A percentile compares a stretch with the other conserved stretches of the same genome.
Conservation (phyloP, 805 yeast genomes). For the Metschnikowia cerradonensis region DNA sequence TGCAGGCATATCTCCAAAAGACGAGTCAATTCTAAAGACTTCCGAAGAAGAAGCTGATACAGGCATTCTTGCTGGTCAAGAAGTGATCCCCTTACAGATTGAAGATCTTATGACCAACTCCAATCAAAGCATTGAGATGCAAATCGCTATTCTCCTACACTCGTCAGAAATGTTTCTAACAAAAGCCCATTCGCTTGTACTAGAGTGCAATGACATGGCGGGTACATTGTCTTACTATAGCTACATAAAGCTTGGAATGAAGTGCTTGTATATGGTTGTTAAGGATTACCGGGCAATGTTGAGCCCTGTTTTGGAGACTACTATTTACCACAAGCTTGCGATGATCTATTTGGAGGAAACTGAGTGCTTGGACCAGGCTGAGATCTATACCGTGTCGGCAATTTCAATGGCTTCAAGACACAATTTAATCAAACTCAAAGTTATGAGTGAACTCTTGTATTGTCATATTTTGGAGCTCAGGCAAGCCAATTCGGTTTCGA, state of each 20-base stretch:
- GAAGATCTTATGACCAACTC: constrained; percentile 1
- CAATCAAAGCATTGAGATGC: constrained; percentile 4
- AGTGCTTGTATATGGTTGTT: constrained; percentile 19
- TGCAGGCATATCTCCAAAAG: background rate
- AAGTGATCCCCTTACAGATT: background rate
- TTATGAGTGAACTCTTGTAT: constrained; percentile 34
- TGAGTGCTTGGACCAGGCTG: constrained; percentile 36
- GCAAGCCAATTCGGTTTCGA: constrained; percentile 5
- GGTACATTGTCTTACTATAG: constrained; percentile 13
- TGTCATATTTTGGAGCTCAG: constrained; percentile 33
- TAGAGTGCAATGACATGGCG: constrained; percentile 9
- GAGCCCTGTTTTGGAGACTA: constrained; percentile 29
- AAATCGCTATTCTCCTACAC: constrained; percentile 9
- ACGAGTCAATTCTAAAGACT: background rate
- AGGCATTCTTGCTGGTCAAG: background rate
- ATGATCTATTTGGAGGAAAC: constrained; percentile 40
- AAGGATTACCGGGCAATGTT: constrained; percentile 26
- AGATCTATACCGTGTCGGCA: constrained; percentile 32
- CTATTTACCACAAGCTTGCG: constrained; percentile 34
- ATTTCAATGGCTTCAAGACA: constrained; percentile 27
- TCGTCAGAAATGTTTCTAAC: constrained; percentile 10
- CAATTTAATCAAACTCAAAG: constrained; percentile 17
- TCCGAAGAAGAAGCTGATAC: background rate
- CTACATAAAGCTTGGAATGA: constrained; percentile 13
- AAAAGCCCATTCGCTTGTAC: constrained; percentile 14